A percentile compares a stretch with the other conserved stretches of the same genome.
These are phyloP conservation scores for Linnemannia hyalina DNA, from an alignment of 192 early-diverging fungal genomes.

Conservation along the genomic window DNA sequence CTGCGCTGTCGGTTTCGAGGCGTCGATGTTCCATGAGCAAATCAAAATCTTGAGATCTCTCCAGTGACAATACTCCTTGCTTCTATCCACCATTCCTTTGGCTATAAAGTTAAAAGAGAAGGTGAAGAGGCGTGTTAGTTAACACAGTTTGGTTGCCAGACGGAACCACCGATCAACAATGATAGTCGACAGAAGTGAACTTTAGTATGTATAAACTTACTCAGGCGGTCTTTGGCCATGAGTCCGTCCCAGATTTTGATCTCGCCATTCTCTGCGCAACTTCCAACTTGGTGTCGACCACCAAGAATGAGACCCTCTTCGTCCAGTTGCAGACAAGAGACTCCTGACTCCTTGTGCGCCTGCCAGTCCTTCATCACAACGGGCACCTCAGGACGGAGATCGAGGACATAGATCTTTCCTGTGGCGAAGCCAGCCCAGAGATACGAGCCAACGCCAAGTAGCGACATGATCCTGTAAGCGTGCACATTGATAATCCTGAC, in stretches of 20 bases:
- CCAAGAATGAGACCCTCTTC: conserved; percentile 65
- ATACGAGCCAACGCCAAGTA: conserved; percentile 73
- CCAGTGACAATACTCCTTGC: conserved; percentile 73
- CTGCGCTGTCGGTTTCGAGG: conserved; percentile 86
- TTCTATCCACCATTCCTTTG: conserved; percentile 70
- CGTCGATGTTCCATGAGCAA: conserved; percentile 95
- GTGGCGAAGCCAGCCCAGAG: conserved; percentile 85
- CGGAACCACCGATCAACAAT: neutral
- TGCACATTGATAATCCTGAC: conserved; percentile 66
- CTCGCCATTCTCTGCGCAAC: conserved; percentile 71
- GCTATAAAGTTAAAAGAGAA: conserved; percentile 45
- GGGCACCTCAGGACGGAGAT: conserved; percentile 68
- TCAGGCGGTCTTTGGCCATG: conserved; percentile 74
- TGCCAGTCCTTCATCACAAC: conserved; percentile 76
- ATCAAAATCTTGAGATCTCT: conserved; percentile 80
- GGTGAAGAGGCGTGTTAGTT: neutral
- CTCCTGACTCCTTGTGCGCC: conserved; percentile 67
- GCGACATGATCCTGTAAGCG: conserved; percentile 74
- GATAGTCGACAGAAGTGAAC: neutral
- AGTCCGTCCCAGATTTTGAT: conserved; percentile 86
- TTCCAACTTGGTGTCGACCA: conserved; percentile 69
- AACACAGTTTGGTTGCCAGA: neutral
- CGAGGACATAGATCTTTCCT: conserved; percentile 83
- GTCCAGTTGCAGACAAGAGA: conserved; percentile 67
- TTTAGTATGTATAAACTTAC: conserved; percentile 49